Percentiles rank a stretch among this genome's conserved stretches.
Conservation (phyloP, 2,329 filamentous ascomycete species). For the Fusarium ambrosium region DNA sequence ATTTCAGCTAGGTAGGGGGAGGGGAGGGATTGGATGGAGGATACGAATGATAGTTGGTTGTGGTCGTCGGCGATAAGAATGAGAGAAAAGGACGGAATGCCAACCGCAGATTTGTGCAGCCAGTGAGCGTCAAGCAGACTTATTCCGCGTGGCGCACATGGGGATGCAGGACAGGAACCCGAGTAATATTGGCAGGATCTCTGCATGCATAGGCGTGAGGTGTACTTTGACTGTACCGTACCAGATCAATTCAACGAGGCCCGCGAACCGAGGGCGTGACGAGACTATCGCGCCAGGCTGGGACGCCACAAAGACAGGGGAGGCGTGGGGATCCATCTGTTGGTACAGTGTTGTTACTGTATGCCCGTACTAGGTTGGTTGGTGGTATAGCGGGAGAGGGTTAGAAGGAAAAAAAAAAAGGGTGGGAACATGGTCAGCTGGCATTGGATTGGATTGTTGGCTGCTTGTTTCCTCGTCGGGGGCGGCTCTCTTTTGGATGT, state of each 20-base stretch:
- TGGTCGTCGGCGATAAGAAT: constrained; percentile 2
- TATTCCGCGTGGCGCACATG: constrained; percentile 2
- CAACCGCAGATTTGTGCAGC: neutral
- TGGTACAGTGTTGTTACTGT: neutral
- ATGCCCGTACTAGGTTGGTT: neutral
- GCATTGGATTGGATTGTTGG: constrained; percentile 2
- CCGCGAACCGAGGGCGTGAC: constrained; percentile 11
- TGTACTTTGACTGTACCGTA: neutral
- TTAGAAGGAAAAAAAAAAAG: neutral
- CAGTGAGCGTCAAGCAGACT: neutral
- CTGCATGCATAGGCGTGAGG: constrained; percentile 22
- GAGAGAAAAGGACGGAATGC: neutral
- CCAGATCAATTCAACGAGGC: neutral
- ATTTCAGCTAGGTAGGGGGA: constrained; percentile 13
- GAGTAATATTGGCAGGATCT: constrained; percentile 6
- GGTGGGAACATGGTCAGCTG: constrained; percentile 3
- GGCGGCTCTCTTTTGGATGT: neutral
- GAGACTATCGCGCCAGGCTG: constrained; percentile 35
- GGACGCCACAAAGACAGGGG: constrained; percentile 28
- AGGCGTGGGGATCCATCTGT: constrained; percentile 21
- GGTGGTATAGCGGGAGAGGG: neutral
- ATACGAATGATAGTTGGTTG: neutral
- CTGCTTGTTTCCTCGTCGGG: neutral
- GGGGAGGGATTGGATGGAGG: neutral
- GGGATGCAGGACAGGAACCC: neutral